Conservation (phyloP, 495 filamentous ascomycete species). For the Penicillium parvum region DNA sequence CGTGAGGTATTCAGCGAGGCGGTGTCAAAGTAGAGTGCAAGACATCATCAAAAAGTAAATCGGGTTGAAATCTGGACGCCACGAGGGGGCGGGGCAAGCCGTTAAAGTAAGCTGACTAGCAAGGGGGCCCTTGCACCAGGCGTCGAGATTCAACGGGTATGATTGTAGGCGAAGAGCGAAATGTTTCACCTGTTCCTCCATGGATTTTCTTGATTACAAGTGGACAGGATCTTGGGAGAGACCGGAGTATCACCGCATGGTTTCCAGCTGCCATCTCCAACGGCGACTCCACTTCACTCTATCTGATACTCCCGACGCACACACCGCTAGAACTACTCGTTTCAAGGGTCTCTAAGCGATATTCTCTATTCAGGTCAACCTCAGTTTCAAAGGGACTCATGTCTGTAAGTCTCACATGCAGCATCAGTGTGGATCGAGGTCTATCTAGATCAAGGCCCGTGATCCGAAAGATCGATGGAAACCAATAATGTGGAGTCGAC, state of each 20-base stretch:
- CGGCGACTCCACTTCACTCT: conserved; percentile 7
- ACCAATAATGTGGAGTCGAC: background rate
- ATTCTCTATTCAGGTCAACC: background rate
- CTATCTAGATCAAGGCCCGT: no score
- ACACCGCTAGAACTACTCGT: conserved; percentile 3
- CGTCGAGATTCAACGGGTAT: background rate
- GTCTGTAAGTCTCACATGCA: no score
- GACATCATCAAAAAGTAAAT: no score
- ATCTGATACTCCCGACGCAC: conserved; percentile 3
- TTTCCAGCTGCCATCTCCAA: background rate
- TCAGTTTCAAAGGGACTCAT: no score
- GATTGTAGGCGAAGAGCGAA: no score
- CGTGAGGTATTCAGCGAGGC: no score
- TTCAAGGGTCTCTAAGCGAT: background rate
- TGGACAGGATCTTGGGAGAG: no score
- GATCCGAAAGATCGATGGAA: no score
- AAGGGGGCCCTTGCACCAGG: conserved; percentile 3
- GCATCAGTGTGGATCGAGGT: no score
- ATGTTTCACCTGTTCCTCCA: no score
- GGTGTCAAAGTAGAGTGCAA: background rate
- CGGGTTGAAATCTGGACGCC: background rate
- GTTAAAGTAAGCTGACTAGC: conserved; percentile 13
- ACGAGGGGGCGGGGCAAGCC: conserved; percentile 10
- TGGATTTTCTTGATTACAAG: no score
- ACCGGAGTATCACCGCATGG: background rate